Base-by-base conservation (phyloP, 2,329 filamentous ascomycete species). In the Nigrospora osmanthi region DNA sequence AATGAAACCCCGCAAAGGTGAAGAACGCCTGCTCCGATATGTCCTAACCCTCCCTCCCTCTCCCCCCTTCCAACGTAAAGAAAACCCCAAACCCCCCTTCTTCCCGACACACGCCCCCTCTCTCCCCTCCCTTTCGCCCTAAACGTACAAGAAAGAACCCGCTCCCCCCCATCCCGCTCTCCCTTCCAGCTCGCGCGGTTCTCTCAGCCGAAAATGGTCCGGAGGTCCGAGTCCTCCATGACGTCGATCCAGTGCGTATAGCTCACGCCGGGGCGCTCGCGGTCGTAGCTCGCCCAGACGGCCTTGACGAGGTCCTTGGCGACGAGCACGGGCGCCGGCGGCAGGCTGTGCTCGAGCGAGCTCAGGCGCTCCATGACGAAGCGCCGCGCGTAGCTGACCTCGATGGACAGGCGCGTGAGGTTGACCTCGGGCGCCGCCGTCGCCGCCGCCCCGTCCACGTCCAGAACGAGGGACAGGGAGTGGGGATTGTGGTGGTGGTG, bases 171-270 rank as follows among this genome's bases (percentile, higher is more conserved):
- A n/a, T n/a, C n/a, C n/a, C n/a, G n/a, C n/a, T n/a, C n/a, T n/a
- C n/a, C n/a, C 7, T 23, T 7, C 19, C 4, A 23, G 19, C 19
- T 23, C 4, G 19, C 19, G 19, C 5, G 23, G 23, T 6, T 16
- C n/a, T n/a, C n/a, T 38, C 36, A 50, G 14, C 48, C 48, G 37
- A 50, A 50, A 11, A 50, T 50, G 6, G 48, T 50, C n/a, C 46
- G 37, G 17, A 50, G 42, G 14, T 49, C 42, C 6, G 48, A 50
- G 14, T 46, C 47, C 38, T 50, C 48, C 48, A 50, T 70, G 5
- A 70, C 63, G 41, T 70, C 68, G 4, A 69, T 57, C 68, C 67
- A 70, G 37, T 70, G 67, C 1, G 66, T 66, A 11, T 58, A 49
- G 11, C 54, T 52, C 4, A 55, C 47, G 1, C 56, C 53, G 0